Percentiles rank a stretch among this genome's conserved stretches.
Conservation (phyloP, 768 basidiomycete genomes). For the Hericium alpestre region DNA sequence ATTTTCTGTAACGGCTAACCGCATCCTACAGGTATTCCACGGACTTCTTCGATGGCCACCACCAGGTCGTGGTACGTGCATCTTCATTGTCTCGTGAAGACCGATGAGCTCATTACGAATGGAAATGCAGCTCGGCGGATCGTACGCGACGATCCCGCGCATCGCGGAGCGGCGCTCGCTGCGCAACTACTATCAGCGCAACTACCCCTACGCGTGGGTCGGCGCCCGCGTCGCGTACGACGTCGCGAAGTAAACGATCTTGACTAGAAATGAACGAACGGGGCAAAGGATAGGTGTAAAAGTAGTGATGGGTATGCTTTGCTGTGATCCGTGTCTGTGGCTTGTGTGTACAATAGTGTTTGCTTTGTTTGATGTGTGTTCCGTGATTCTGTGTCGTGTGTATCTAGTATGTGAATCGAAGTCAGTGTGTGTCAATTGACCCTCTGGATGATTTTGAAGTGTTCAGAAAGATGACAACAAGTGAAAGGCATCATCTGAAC, state of each 20-base stretch:
- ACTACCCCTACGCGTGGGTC: conserved; percentile 84
- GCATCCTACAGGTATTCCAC: conserved; percentile 46
- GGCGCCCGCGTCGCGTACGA: conserved; percentile 65
- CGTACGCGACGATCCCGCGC: conserved; percentile 76
- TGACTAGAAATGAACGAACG: too few species aligned
- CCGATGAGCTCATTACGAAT: conserved; percentile 3
- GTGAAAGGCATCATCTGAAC: too few species aligned
- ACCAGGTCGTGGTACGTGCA: conserved; percentile 74
- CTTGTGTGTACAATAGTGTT: too few species aligned
- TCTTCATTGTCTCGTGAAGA: background rate
- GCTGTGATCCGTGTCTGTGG: too few species aligned
- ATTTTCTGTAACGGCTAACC: background rate
- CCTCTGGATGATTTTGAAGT: too few species aligned
- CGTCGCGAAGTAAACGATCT: background rate
- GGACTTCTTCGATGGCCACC: conserved; percentile 86
- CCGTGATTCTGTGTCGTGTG: too few species aligned
- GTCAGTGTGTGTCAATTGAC: too few species aligned
- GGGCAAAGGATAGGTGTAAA: too few species aligned
- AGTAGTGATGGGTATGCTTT: too few species aligned
- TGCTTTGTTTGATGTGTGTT: too few species aligned
- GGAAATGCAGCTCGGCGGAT: conserved; percentile 67
- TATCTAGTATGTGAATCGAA: too few species aligned
- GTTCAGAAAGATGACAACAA: too few species aligned
- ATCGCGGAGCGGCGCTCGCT: conserved; percentile 66
- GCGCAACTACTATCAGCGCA: conserved; percentile 88